Base-by-base conservation (phyloP, 768 basidiomycete genomes). In the Hirschioporus abietinus region DNA sequence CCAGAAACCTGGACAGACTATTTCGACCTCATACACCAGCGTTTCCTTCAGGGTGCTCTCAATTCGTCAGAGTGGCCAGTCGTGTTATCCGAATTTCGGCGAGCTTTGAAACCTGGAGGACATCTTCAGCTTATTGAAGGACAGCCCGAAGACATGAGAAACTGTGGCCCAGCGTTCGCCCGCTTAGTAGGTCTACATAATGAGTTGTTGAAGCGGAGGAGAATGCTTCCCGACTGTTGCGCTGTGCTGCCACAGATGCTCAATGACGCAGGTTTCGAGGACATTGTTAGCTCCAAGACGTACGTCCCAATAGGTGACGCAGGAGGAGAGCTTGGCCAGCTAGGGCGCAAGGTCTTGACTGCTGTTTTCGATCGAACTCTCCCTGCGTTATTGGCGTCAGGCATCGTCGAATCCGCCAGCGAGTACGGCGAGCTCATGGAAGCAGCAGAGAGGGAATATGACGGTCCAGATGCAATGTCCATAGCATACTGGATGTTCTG, bases 101-200 rank as follows among this genome's bases (percentile, higher is more conserved):
- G 91, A n/a, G 82, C 91, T 7, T 80, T 92, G 76, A 84, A 84
- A 69, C 82, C 84, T 6, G 82, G 86, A 52, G 42, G 42, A 52
- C 42, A 52, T 52, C 4, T 52, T 52, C 42, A 6, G 42, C 7
- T 36, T 15, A 15, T 36, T 36, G 35, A 36, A 36, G 35, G 35
- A 36, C 35, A 36, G 7, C 15, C 15, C 7, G 7, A 7, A 15
- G 42, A 52, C 42, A 52, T 52, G 42, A 20, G 12, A 20, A 52
- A 52, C 20, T 52, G 42, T 20, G 42, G 42, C 12, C 42, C 35
- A 36, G 35, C 35, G 35, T 7, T 36, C 7, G 15, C 15, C 4
- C 42, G 42, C 12, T 20, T 52, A 52, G 42, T 10, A 52, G 20
- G 20, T 15, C 20, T 52, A 20, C 6, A 52, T 6, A 20, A 6